Conservation (phyloP, 2,329 filamentous ascomycete genomes). For the Fusarium acutatum region DNA sequence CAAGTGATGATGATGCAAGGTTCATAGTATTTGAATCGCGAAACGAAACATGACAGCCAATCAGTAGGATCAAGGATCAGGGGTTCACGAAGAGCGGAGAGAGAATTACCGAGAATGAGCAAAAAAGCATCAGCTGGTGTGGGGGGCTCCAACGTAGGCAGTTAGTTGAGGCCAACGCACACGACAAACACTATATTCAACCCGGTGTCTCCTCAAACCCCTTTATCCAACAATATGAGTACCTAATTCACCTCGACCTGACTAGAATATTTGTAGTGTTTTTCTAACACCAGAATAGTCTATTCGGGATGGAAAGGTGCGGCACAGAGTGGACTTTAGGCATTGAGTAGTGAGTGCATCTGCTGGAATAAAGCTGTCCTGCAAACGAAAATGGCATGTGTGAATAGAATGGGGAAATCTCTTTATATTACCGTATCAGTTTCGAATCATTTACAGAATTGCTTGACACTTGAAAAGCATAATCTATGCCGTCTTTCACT, state of each 20-base stretch:
- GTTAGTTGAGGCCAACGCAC: neutral
- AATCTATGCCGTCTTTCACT: neutral
- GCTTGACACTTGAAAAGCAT: neutral
- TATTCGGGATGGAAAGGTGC: neutral
- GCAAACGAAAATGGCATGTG: neutral
- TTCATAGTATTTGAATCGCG: slow-evolving; percentile 20
- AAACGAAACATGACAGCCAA: slow-evolving; percentile 22
- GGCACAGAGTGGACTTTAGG: neutral
- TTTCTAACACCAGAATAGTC: neutral
- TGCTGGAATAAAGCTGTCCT: neutral
- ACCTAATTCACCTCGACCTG: neutral
- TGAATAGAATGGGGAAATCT: neutral
- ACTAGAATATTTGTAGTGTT: neutral
- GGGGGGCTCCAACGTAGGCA: slow-evolving; percentile 5
- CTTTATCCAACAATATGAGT: neutral
- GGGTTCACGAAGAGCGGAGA: slow-evolving; percentile 7
- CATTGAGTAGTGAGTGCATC: neutral
- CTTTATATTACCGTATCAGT: neutral
- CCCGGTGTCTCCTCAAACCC: neutral
- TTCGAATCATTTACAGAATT: neutral
- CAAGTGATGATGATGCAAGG: slow-evolving; percentile 26
- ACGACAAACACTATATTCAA: neutral
- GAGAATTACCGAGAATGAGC: slow-evolving; percentile 8
- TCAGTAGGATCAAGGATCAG: slow-evolving; percentile 15
- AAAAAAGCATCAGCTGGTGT: slow-evolving; percentile 22